These are phyloP conservation scores for Fusarium nanum DNA, from an alignment of 2,329 filamentous ascomycete species.

Conservation along the genomic window DNA sequence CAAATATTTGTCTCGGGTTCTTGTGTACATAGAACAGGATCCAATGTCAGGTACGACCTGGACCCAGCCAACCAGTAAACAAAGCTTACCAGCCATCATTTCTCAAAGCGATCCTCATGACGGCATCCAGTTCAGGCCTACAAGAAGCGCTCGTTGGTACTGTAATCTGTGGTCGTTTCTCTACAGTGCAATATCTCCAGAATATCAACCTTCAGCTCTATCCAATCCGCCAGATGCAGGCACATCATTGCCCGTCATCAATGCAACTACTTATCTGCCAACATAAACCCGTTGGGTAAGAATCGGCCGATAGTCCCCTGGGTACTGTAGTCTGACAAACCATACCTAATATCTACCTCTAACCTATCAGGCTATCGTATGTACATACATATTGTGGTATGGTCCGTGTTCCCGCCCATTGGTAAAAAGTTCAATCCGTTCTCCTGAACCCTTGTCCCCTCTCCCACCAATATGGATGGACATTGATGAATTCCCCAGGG, in stretches of 20 bases:
- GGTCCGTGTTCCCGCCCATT: conserved; percentile 27
- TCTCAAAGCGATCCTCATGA: conserved; percentile 24
- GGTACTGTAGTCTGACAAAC: conserved; percentile 5
- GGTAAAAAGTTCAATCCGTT: neutral
- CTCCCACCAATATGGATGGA: conserved; percentile 17
- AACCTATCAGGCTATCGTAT: neutral
- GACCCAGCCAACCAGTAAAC: conserved; percentile 16
- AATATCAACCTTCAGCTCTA: neutral
- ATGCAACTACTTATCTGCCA: conserved; percentile 4
- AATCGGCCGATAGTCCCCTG: conserved; percentile 30
- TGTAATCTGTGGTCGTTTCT: neutral
- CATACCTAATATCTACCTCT: neutral
- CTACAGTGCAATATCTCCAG: neutral
- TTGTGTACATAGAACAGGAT: neutral
- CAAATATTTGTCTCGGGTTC: conserved; percentile 24
- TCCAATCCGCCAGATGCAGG: neutral
- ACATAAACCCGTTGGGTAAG: conserved; percentile 9
- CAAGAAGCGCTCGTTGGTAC: conserved; percentile 6
- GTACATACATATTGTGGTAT: neutral
- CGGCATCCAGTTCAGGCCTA: conserved; percentile 18
- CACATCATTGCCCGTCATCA: conserved; percentile 15
- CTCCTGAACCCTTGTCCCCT: conserved; percentile 16
- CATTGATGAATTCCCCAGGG: conserved; percentile 8
- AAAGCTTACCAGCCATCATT: conserved; percentile 38
- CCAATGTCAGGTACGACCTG: conserved; percentile 7